Conservation (phyloP, 179 eudicot genomes). For the Vitellaria paradoxa region DNA sequence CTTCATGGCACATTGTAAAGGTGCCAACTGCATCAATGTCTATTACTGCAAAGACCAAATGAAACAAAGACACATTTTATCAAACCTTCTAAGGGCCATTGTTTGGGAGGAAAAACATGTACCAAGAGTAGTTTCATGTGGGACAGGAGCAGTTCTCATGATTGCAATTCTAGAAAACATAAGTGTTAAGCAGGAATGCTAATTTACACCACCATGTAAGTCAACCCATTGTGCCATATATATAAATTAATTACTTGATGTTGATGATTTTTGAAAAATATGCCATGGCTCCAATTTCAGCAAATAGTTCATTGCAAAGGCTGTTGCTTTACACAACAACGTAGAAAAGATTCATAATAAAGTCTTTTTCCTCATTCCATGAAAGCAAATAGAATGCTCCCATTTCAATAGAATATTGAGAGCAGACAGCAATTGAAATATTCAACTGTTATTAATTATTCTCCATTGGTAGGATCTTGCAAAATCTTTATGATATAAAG, state of each 20-base stretch:
- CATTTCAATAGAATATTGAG: too few species aligned
- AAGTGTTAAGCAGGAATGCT: too few species aligned
- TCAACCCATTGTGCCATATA: not conserved
- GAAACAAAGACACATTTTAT: not conserved
- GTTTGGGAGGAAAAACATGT: not conserved
- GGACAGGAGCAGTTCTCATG: not conserved
- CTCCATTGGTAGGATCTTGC: too few species aligned
- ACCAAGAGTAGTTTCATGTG: not conserved
- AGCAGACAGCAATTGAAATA: too few species aligned
- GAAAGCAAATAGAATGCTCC: too few species aligned
- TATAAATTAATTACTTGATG: not conserved
- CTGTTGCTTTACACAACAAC: not conserved
- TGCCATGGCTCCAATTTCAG: not conserved
- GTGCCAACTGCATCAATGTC: constrained; percentile 84
- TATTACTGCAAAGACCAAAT: constrained; percentile 37
- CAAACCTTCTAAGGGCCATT: not conserved
- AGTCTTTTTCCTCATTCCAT: too few species aligned
- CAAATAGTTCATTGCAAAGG: not conserved
- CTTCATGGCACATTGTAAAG: constrained; percentile 68
- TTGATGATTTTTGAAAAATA: not conserved
- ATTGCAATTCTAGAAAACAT: too few species aligned
- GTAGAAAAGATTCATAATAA: not conserved
- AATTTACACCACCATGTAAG: not conserved
- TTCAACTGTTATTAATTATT: too few species aligned
- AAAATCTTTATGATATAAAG: too few species aligned